phyloP scores from a whole-genome alignment of 495 filamentous ascomycete species.

The Daldinia grandis region DNA sequence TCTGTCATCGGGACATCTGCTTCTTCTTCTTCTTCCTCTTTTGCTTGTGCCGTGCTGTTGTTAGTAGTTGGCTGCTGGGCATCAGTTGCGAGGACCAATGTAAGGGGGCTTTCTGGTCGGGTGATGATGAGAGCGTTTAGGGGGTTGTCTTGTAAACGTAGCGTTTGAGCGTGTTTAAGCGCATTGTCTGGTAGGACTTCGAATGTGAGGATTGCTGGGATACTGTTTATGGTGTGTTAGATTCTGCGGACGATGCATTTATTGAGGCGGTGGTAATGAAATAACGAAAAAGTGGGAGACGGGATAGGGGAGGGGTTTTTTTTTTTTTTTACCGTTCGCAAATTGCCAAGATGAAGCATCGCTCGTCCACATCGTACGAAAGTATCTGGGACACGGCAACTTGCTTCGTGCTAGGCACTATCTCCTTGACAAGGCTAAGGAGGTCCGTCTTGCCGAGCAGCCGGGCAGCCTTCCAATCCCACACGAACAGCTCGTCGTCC shows the following conservation, averaged over 20 bases:
- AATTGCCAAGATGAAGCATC: constrained; percentile 63
- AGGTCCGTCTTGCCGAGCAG: constrained; percentile 64
- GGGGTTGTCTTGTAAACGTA: constrained; percentile 66
- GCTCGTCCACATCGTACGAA: constrained; percentile 35
- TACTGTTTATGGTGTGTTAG: constrained; percentile 54
- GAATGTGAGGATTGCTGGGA: constrained; percentile 69
- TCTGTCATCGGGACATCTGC: not conserved
- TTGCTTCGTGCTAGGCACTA: constrained; percentile 47
- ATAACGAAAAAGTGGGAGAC: not conserved
- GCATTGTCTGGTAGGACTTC: constrained; percentile 51
- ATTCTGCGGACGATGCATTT: not conserved
- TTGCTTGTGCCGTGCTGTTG: constrained; percentile 13
- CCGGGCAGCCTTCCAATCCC: constrained; percentile 75
- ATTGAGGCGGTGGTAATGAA: not conserved
- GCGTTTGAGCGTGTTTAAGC: constrained; percentile 56
- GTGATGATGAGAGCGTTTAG: constrained; percentile 60
- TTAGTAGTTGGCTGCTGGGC: constrained; percentile 24
- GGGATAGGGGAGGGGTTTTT: constrained; percentile 29
- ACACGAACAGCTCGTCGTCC: constrained; percentile 77
- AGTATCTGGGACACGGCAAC: constrained; percentile 62
- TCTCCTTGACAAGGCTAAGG: constrained; percentile 48
- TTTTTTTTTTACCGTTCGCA: constrained; percentile 80
- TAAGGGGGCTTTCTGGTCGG: constrained; percentile 34
- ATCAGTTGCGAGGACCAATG: constrained; percentile 67
- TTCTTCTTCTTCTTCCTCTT: too few species aligned